These are phyloP conservation scores for Oxyria digyna DNA, from an alignment of 148 eudicot genomes.

Conservation along the genomic window DNA sequence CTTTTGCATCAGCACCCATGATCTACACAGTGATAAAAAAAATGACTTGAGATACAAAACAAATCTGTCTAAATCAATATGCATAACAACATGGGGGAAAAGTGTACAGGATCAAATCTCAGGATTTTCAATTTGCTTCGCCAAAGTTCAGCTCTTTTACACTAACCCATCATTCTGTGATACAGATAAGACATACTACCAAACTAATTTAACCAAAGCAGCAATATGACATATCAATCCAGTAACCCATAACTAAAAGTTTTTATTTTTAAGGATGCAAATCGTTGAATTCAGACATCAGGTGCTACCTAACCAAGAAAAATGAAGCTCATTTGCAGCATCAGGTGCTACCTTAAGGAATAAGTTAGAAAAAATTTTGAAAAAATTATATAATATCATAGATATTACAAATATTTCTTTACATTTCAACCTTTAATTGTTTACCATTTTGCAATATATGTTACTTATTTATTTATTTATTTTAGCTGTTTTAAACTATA, in stretches of 20 bases:
- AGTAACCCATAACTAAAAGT: not conserved
- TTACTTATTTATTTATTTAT: too few species aligned
- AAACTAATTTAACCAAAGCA: not conserved
- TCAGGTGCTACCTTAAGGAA: too few species aligned
- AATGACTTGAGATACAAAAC: not conserved
- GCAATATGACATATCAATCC: not conserved
- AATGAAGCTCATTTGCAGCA: too few species aligned
- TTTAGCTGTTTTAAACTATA: too few species aligned
- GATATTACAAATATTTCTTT: too few species aligned
- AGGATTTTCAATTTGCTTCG: not conserved
- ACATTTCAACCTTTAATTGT: too few species aligned
- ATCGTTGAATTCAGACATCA: not conserved
- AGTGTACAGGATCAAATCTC: not conserved
- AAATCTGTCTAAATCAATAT: not conserved
- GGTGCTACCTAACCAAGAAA: not conserved
- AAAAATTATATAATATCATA: too few species aligned
- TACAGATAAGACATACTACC: not conserved
- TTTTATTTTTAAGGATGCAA: not conserved
- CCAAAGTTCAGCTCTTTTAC: not conserved
- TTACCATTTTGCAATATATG: too few species aligned
- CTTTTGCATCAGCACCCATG: conserved; percentile 32
- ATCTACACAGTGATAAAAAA: not conserved
- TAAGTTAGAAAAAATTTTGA: too few species aligned
- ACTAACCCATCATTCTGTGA: not conserved
- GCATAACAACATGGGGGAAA: not conserved